Evolutionary conservation across 331 rosid species (phyloP).

Genomic region (Prunus yedoensis): DNA sequence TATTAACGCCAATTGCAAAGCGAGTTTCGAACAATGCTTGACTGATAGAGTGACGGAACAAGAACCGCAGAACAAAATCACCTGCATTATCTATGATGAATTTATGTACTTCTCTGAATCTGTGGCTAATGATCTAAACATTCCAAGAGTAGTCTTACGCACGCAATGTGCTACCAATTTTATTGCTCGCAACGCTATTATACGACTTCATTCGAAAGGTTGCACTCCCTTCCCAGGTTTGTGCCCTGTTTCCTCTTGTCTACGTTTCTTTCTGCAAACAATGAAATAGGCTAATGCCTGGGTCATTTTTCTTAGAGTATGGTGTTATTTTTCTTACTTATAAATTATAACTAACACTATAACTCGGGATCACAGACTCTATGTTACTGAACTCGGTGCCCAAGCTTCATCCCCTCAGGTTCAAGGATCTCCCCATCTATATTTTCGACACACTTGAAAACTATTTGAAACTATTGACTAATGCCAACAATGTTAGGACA

Average conservation of each 20-base stretch:
- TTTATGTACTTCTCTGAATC: conserved; percentile 15
- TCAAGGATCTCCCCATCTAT: conserved; percentile 32
- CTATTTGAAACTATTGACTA: background rate
- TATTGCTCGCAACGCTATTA: background rate
- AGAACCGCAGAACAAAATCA: background rate
- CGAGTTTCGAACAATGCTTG: conserved; percentile 3
- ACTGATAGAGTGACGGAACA: background rate
- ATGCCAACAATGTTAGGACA: background rate
- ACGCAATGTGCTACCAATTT: background rate
- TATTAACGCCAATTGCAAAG: background rate
- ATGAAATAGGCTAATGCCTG: too few relatives aligned
- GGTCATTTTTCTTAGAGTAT: background rate
- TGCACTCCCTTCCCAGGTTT: conserved; percentile 19
- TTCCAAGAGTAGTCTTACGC: conserved; percentile 6
- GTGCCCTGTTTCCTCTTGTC: too few relatives aligned
- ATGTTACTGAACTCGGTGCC: conserved; percentile 20
- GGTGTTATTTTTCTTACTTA: background rate
- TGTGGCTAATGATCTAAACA: conserved; percentile 12
- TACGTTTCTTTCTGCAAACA: too few relatives aligned
- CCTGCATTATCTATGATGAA: conserved; percentile 9
- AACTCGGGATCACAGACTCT: conserved; percentile 10
- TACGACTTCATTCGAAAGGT: background rate
- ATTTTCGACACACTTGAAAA: background rate
- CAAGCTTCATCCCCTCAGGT: conserved; percentile 18
- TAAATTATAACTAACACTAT: background rate